phyloP scores from a whole-genome alignment of 2,329 filamentous ascomycete species.

The Diaporthe ilicicola region DNA sequence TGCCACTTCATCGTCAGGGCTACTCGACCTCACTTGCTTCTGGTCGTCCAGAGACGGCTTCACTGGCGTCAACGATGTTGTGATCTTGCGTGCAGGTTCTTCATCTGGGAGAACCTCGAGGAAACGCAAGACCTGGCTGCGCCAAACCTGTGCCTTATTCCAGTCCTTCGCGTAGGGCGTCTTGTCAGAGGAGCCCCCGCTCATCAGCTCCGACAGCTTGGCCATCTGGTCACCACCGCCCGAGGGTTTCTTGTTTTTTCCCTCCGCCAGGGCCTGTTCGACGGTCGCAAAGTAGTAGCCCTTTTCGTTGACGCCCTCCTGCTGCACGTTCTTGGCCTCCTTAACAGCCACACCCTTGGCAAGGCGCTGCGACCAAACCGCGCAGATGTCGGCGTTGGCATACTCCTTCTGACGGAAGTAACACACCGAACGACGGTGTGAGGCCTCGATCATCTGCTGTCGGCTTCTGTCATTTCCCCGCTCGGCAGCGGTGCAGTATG shows the following conservation, averaged over 20 bases:
- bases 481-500: conserved; percentile 67
- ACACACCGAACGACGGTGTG: conserved; percentile 80
- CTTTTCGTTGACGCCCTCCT: conserved; percentile 48
- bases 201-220: conserved; percentile 34
- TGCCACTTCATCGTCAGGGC: background rate
- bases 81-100: conserved; percentile 57
- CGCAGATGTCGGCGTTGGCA: conserved; percentile 78
- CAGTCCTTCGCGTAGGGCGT: conserved; percentile 41
- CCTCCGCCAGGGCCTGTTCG: conserved; percentile 42
- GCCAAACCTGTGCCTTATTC: conserved; percentile 55
- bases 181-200: conserved; percentile 35
- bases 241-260: conserved; percentile 26
- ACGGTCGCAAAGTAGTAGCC: conserved; percentile 57
- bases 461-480: conserved; percentile 68
- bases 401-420: conserved; percentile 75
- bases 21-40: conserved; percentile 30
- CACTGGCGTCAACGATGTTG: conserved; percentile 45
- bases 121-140: conserved; percentile 55
- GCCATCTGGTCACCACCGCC: conserved; percentile 19
- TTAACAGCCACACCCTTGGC: conserved; percentile 47
- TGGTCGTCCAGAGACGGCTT: conserved; percentile 40
- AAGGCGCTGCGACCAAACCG: conserved; percentile 63
- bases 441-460: conserved; percentile 80
- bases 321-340: conserved; percentile 43
- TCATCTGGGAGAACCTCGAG: conserved; percentile 55